phyloP scores from a whole-genome alignment of 345 rosid genomes.

The Orychophragmus violaceus region DNA sequence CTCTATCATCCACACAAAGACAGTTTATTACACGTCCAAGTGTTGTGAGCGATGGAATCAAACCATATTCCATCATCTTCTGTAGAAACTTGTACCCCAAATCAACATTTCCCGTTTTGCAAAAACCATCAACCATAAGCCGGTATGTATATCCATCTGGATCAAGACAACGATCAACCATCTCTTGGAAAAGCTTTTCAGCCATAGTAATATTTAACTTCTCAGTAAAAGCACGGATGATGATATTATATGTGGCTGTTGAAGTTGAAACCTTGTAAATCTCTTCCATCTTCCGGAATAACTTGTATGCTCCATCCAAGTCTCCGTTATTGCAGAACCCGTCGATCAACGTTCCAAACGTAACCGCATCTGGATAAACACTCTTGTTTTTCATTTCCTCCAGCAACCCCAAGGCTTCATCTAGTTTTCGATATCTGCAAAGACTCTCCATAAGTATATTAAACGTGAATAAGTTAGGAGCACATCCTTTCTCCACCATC shows the following conservation, averaged over 20 bases:
- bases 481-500: slow-evolving; percentile 64
- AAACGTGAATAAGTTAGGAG: slow-evolving; percentile 72
- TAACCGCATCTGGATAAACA: slow-evolving; percentile 56
- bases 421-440: slow-evolving; percentile 55
- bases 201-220: slow-evolving; percentile 59
- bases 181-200: slow-evolving; percentile 58
- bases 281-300: slow-evolving; percentile 56
- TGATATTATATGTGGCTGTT: slow-evolving; percentile 62
- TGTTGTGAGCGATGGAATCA: slow-evolving; percentile 59
- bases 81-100: slow-evolving; percentile 50
- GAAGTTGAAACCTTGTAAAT: slow-evolving; percentile 46
- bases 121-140: slow-evolving; percentile 74
- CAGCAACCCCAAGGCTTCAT: slow-evolving; percentile 61
- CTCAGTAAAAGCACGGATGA: slow-evolving; percentile 62
- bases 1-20: slow-evolving; percentile 62
- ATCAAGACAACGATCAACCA: slow-evolving; percentile 50
- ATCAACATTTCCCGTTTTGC: slow-evolving; percentile 61
- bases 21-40: slow-evolving; percentile 81
- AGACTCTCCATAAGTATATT: slow-evolving; percentile 83
- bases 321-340: slow-evolving; percentile 66
- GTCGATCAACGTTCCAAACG: slow-evolving; percentile 56
- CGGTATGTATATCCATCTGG: slow-evolving; percentile 74
- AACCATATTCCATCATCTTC: slow-evolving; percentile 54
- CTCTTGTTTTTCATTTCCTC: slow-evolving; percentile 49
- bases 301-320: slow-evolving; percentile 53